These are phyloP conservation scores for Aspergillus felis DNA, from an alignment of 2,329 filamentous ascomycete species.

Conservation along the genomic window DNA sequence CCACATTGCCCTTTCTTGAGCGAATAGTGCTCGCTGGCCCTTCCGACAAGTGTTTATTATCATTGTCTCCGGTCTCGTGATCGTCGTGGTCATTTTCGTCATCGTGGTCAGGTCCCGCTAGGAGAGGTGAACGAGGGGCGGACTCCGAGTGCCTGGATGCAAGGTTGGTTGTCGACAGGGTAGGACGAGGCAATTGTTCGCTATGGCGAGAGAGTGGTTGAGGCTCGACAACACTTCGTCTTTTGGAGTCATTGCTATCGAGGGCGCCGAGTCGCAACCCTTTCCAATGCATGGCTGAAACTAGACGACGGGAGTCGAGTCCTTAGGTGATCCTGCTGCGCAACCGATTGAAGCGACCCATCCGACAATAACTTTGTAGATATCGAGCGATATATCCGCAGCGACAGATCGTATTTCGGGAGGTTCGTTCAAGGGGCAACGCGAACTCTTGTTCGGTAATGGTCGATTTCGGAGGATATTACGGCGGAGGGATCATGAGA, in stretches of 20 bases:
- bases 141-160: conserved; percentile 34
- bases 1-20: conserved; percentile 13
- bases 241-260: conserved; percentile 32
- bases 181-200: conserved; percentile 35
- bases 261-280: conserved; percentile 32
- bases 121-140: conserved; percentile 23
- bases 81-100: conserved; percentile 5
- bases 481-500: conserved; percentile 9
- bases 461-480: conserved; percentile 2
- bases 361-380: conserved; percentile 11
- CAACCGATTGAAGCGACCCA: conserved; percentile 16
- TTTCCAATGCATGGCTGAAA: conserved; percentile 39
- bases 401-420: neutral
- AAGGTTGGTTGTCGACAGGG: conserved; percentile 25
- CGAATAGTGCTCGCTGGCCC: conserved; percentile 13
- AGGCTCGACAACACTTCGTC: conserved; percentile 30
- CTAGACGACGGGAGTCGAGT: conserved; percentile 13
- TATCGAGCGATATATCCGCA: neutral
- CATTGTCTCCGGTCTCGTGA: conserved; percentile 4
- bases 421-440: neutral
- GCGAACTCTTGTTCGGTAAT: neutral
- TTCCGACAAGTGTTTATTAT: conserved; percentile 10
- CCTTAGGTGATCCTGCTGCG: conserved; percentile 16
- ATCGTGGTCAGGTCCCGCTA: conserved; percentile 15
- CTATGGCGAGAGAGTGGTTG: conserved; percentile 30